Evolutionary conservation across 768 basidiomycete species (phyloP), one percentile per base, ranked within the genome.

Genomic region (Phylloporus rhodoxanthus): DNA sequence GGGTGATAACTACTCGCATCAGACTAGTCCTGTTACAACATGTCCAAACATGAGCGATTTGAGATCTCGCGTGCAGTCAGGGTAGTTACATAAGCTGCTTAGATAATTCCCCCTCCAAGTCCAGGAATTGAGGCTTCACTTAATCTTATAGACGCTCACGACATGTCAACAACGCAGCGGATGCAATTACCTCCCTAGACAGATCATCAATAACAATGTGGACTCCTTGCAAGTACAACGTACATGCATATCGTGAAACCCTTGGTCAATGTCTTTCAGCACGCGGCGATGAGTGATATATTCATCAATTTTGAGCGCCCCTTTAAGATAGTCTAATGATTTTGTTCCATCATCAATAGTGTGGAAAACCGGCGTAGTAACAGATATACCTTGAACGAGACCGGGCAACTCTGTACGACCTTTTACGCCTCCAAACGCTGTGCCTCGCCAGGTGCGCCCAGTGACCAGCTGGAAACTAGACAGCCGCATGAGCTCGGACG

Each of bases 371-470:
- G 17, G 32, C 5, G 9, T 4, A 33, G 37, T 28, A 25, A 46
- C 5, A 55, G 13, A 28, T 69, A 57, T 52, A 90, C 91, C 90
- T 68, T 94, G 84, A 8, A 97, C 93, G 29, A 97, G 82, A 20
- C 89, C 90, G 38, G 94, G 94, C 36, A 97, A 74, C 70, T 98
- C 95, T 15, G 94, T 92, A 50, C 96, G 82, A 30, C 95, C 96
- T 74, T 98, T 98, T 57, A 99, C 94, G 45, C 96, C 96, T 48
- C 96, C 96, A 62, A 98, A 99, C 2, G 96, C 96, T 30, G 80
- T 75, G 38, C 96, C 96, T 61, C 91, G 85, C 96, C 96, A 98
- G 40, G 82, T 86, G 44, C 93, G 83, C 42, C 91, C 92, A 51
- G 92, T 92, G 25, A 93, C 80, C 50, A 82, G 61, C 56, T 81